These are phyloP conservation scores for bread wheat (Triticum aestivum) DNA, from an alignment of 176 grass and related monocot genomes.

Conservation along the genomic window IWGSC_CS_RefSeq_v2.1 NC_057808.1:490676577-490677076, in stretches of 20 bases:
- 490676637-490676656: neutral
- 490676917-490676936: constrained; percentile 24
- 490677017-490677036: neutral
- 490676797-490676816: constrained; percentile 1
- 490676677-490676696: neutral
- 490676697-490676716: neutral
- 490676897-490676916: constrained; percentile 16
- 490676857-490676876: constrained; percentile 2
- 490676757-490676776: neutral
- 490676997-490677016: neutral
- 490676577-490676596: too few relatives aligned
- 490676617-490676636: too few relatives aligned
- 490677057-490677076: neutral
- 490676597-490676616: neutral
- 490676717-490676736: neutral
- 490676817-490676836: constrained; percentile 3
- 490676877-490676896: constrained; percentile 30
- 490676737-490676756: neutral
- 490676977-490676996: neutral
- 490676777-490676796: neutral
- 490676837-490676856: constrained; percentile 10
- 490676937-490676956: neutral
- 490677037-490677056: neutral
- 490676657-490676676: neutral
- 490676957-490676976: constrained; percentile 27